phyloP scores from a whole-genome alignment of 2,329 filamentous ascomycete genomes.

The Alternaria sp. region DNA sequence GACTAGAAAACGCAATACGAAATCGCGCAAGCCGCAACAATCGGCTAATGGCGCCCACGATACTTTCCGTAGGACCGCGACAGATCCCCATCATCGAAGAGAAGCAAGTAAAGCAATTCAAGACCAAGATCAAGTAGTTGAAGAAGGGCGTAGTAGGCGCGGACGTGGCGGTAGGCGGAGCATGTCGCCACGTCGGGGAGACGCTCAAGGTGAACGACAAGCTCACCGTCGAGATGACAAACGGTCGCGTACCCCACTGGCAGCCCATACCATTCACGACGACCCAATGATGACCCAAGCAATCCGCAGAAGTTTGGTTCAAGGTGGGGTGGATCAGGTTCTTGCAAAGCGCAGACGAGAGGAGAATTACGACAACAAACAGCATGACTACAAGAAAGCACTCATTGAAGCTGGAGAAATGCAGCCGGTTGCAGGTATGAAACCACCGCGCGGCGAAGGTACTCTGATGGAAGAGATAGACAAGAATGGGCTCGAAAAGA shows the following conservation, averaged over 20 bases:
- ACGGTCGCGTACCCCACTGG: background rate
- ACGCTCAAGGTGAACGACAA: background rate
- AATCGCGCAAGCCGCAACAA: background rate
- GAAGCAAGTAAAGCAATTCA: background rate
- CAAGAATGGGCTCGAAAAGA: background rate
- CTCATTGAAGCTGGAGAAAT: background rate
- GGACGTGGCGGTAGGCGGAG: background rate
- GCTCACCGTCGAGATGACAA: background rate
- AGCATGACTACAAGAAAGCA: background rate
- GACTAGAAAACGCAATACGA: background rate
- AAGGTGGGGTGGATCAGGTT: background rate
- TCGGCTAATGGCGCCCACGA: background rate
- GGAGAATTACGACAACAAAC: background rate
- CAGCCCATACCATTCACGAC: background rate
- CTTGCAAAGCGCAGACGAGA: slow-evolving; percentile 5
- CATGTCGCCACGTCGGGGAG: slow-evolving; percentile 1
- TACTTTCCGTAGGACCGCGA: background rate
- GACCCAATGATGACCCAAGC: background rate
- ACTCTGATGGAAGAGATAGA: background rate
- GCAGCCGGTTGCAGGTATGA: background rate
- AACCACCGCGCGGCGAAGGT: background rate
- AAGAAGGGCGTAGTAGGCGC: background rate
- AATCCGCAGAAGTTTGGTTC: background rate
- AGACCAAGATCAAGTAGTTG: background rate
- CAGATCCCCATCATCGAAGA: background rate